Percentiles rank a stretch among this genome's conserved stretches.
phyloP scores from a whole-genome alignment of 441 rosid genomes.

The Corymbia citriodora region DNA sequence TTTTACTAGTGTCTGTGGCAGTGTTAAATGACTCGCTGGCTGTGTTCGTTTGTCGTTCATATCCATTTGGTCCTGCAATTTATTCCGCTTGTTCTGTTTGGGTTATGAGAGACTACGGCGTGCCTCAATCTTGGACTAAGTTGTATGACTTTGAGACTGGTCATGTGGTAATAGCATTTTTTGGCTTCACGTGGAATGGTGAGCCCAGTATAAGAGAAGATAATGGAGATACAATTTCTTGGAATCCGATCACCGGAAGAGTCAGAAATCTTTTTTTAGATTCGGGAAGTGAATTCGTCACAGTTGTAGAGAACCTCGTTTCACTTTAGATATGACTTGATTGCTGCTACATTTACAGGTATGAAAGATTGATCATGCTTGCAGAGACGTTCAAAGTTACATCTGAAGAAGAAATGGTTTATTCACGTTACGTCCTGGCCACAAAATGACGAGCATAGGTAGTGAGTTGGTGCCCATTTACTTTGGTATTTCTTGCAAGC shows the following conservation, averaged over 20 bases:
- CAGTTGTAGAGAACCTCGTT: not conserved
- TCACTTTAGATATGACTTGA: not conserved
- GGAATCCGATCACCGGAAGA: rapidly evolving
- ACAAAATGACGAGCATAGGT: too few relatives aligned
- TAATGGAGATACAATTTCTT: too few relatives aligned
- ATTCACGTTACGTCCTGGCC: not conserved
- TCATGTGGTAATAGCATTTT: not conserved
- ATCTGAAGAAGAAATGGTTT: not conserved
- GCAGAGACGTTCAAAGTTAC: not conserved
- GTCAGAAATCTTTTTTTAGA: too few relatives aligned
- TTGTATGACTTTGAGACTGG: not conserved
- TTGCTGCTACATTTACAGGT: not conserved
- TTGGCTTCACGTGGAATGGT: not conserved
- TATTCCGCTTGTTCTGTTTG: not conserved
- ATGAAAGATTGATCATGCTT: not conserved
- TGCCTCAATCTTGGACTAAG: not conserved
- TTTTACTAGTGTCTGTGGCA: not conserved
- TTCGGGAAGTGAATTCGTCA: not conserved
- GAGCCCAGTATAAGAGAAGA: not conserved
- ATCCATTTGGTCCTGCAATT: too few relatives aligned
- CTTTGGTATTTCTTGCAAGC: not conserved
- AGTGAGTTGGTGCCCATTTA: not conserved
- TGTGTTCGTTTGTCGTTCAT: not conserved
- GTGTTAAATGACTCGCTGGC: not conserved
- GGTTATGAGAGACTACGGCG: not conserved